Percentiles rank a stretch among this genome's conserved stretches.
Evolutionary conservation across 768 basidiomycete genomes (phyloP).

Genomic region (Astraeus odoratus): DNA sequence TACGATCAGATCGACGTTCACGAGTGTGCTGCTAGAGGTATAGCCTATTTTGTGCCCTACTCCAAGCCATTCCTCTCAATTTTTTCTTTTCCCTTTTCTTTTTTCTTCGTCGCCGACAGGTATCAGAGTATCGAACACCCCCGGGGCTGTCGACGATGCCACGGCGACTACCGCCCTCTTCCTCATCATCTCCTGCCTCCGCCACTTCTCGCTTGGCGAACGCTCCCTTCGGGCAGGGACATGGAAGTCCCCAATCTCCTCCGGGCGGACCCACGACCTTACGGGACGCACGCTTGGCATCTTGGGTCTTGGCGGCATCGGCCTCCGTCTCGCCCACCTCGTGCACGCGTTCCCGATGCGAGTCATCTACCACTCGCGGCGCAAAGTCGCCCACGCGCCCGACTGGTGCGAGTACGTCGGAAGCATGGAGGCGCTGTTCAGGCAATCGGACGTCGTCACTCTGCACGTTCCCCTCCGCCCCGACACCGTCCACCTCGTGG

Average conservation of each 20-base stretch:
- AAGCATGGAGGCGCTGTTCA: slow-evolving; percentile 55
- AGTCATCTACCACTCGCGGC: slow-evolving; percentile 72
- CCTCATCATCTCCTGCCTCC: slow-evolving; percentile 69
- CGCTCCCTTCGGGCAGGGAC: slow-evolving; percentile 39
- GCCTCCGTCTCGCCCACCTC: slow-evolving; percentile 61
- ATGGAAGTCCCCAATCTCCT: slow-evolving; percentile 52
- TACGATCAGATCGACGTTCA: slow-evolving; percentile 83
- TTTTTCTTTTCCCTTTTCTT: not conserved
- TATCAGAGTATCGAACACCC: slow-evolving; percentile 81
- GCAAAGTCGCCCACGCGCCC: slow-evolving; percentile 50
- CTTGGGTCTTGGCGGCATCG: slow-evolving; percentile 74
- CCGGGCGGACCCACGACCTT: slow-evolving; percentile 52
- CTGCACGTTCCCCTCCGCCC: slow-evolving; percentile 75
- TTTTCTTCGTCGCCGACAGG: slow-evolving; percentile 10
- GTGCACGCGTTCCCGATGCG: slow-evolving; percentile 84
- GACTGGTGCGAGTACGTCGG: slow-evolving; percentile 75
- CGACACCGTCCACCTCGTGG: slow-evolving; percentile 69
- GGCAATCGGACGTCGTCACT: slow-evolving; percentile 73
- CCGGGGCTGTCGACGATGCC: slow-evolving; percentile 84
- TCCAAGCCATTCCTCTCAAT: not conserved
- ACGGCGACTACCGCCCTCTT: slow-evolving; percentile 87
- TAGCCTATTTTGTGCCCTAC: too few relatives aligned
- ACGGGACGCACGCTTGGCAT: slow-evolving; percentile 65
- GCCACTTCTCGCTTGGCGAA: slow-evolving; percentile 67
- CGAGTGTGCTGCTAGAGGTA: slow-evolving; percentile 67